Conservation (phyloP, 169 alveolate genomes). For the Cryptosporidium parvum region DNA sequence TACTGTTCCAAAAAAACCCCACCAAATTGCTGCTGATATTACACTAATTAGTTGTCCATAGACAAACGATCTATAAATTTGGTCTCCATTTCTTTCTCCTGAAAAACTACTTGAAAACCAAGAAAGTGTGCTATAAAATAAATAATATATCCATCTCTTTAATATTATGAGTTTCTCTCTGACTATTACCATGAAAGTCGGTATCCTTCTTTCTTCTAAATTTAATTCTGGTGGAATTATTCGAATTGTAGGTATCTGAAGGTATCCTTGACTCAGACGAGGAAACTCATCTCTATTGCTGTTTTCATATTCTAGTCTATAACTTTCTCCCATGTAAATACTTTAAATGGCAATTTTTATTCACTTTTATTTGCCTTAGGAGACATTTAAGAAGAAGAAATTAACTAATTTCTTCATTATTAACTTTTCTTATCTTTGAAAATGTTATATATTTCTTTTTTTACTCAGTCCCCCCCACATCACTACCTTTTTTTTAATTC, state of each 20-base stretch:
- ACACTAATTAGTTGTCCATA: slow-evolving; percentile 58
- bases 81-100: slow-evolving; percentile 36
- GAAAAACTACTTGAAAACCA: slow-evolving; percentile 7
- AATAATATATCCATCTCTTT: slow-evolving; percentile 42
- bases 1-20: slow-evolving; percentile 61
- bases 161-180: background rate
- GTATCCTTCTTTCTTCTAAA: slow-evolving; percentile 1
- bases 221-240: background rate
- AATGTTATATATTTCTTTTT: background rate
- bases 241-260: slow-evolving; percentile 25
- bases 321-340: slow-evolving; percentile 18
- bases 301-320: background rate
- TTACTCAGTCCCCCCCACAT: background rate
- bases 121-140: background rate
- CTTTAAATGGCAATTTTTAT: background rate
- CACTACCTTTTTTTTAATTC: too few relatives aligned
- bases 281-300: slow-evolving; percentile 25
- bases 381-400: background rate
- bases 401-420: background rate
- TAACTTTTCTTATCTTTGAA: slow-evolving; percentile 30
- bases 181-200: background rate
- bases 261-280: slow-evolving; percentile 3
- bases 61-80: slow-evolving; percentile 36
- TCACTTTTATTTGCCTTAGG: slow-evolving; percentile 1
- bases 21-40: slow-evolving; percentile 60